Evolutionary conservation across 306 rosid species (phyloP).

Genomic region (Begonia masoniana): DNA sequence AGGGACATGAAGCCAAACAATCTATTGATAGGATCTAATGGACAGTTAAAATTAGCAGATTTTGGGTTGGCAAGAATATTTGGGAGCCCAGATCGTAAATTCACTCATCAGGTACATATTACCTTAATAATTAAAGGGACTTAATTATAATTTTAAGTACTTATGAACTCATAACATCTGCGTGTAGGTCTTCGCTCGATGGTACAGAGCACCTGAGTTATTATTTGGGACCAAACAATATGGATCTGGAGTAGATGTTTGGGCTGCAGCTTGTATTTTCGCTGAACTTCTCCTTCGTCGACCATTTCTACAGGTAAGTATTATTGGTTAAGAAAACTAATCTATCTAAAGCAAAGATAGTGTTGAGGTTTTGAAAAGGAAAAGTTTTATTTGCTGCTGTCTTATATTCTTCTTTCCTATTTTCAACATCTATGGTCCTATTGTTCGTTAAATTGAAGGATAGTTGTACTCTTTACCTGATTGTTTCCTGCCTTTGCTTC

Average conservation of each 20-base stretch:
- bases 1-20: conserved; percentile 99
- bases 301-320: conserved; percentile 81
- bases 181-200: conserved; percentile 82
- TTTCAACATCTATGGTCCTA: too few species aligned
- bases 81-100: conserved; percentile 95
- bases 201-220: conserved; percentile 99
- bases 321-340: too few species aligned
- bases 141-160: conserved; percentile 1
- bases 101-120: conserved; percentile 72
- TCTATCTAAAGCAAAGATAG: too few species aligned
- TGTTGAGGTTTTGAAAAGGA: too few species aligned
- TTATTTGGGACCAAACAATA: conserved; percentile 91
- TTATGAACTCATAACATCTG: conserved; percentile 1
- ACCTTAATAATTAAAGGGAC: not conserved
- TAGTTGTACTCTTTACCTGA: conserved; percentile 3
- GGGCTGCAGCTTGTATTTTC: conserved; percentile 98
- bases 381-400: too few species aligned
- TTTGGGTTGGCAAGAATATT: conserved; percentile 95
- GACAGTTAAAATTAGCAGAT: conserved; percentile 95
- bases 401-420: too few species aligned
- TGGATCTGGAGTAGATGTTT: conserved; percentile 93
- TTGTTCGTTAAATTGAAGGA: not conserved
- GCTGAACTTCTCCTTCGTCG: conserved; percentile 88
- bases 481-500: conserved; percentile 7
- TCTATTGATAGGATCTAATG: conserved; percentile 84